A percentile compares a stretch with the other conserved stretches of the same genome.
Conservation (phyloP, 768 basidiomycete species). For the Aureoboletus auriporus region DNA sequence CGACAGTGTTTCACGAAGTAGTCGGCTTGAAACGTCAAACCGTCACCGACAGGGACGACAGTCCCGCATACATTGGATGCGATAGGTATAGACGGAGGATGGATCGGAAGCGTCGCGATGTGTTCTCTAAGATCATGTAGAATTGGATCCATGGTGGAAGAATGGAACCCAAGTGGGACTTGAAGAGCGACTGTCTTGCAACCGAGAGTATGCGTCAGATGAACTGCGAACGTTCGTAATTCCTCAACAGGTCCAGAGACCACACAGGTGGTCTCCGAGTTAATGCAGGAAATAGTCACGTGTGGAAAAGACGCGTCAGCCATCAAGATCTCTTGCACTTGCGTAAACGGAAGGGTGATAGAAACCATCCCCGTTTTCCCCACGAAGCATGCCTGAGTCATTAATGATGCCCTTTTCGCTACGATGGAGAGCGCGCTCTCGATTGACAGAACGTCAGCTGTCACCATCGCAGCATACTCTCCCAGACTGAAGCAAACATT, state of each 20-base stretch:
- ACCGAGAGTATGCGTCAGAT: conserved; percentile 33
- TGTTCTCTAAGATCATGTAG: conserved; percentile 44
- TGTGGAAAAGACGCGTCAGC: conserved; percentile 32
- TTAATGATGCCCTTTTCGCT: conserved; percentile 53
- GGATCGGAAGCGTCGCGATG: conserved; percentile 34
- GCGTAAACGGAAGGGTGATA: conserved; percentile 36
- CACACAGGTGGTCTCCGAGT: conserved; percentile 54
- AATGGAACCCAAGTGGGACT: conserved; percentile 66
- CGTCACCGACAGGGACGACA: conserved; percentile 51
- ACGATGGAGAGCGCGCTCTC: conserved; percentile 56
- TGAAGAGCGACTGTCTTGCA: conserved; percentile 43
- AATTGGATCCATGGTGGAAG: conserved; percentile 57
- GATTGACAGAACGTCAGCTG: conserved; percentile 55
- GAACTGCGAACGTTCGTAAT: conserved; percentile 38
- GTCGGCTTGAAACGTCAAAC: conserved; percentile 39
- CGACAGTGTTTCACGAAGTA: conserved; percentile 61
- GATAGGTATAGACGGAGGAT: conserved; percentile 52
- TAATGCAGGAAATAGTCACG: conserved; percentile 57
- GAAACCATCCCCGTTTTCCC: conserved; percentile 60
- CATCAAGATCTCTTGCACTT: conserved; percentile 34
- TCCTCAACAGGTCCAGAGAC: conserved; percentile 51
- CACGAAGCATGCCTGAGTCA: conserved; percentile 44
- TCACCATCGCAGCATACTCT: conserved; percentile 68
- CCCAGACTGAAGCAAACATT: conserved; percentile 50
- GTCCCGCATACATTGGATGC: conserved; percentile 59